These are phyloP conservation scores for Physcia stellaris DNA, from an alignment of 495 filamentous ascomycete species.

Conservation along the genomic window DNA sequence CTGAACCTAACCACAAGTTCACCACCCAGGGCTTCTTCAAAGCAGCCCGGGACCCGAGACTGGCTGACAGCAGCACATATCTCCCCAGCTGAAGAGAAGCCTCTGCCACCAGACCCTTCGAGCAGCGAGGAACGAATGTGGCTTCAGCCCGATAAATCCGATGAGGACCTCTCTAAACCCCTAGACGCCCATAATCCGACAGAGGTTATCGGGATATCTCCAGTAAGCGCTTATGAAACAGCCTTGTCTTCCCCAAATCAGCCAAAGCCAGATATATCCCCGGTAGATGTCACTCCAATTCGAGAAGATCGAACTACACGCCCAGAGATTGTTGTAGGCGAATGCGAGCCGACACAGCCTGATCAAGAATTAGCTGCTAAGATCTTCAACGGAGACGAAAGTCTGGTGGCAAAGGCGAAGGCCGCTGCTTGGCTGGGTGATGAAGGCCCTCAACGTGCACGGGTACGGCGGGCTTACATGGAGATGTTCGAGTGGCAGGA, in stretches of 20 bases:
- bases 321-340: too few relatives aligned
- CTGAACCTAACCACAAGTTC: background rate
- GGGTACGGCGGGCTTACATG: slow-evolving; percentile 75
- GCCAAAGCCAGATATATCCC: too few relatives aligned
- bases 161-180: slow-evolving; percentile 25
- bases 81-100: slow-evolving; percentile 4
- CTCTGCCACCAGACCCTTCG: background rate
- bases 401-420: slow-evolving; percentile 57
- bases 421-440: slow-evolving; percentile 88
- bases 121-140: slow-evolving; percentile 7
- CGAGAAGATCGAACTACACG: too few relatives aligned
- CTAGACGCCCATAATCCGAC: slow-evolving; percentile 26
- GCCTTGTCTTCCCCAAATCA: too few relatives aligned
- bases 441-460: slow-evolving; percentile 47
- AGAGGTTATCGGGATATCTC: slow-evolving; percentile 26
- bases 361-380: slow-evolving; percentile 63
- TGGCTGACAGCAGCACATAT: slow-evolving; percentile 5
- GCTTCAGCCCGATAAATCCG: slow-evolving; percentile 22
- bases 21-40: too few relatives aligned
- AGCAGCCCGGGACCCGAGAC: background rate
- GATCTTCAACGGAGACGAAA: slow-evolving; percentile 77
- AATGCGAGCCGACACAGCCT: too few relatives aligned
- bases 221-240: slow-evolving; percentile 26
- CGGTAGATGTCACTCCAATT: too few relatives aligned
- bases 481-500: slow-evolving; percentile 77